Percentiles rank a stretch among this genome's conserved stretches.
phyloP scores from a whole-genome alignment of 202 grass and related monocot species.

The Zoysia matrella region DNA sequence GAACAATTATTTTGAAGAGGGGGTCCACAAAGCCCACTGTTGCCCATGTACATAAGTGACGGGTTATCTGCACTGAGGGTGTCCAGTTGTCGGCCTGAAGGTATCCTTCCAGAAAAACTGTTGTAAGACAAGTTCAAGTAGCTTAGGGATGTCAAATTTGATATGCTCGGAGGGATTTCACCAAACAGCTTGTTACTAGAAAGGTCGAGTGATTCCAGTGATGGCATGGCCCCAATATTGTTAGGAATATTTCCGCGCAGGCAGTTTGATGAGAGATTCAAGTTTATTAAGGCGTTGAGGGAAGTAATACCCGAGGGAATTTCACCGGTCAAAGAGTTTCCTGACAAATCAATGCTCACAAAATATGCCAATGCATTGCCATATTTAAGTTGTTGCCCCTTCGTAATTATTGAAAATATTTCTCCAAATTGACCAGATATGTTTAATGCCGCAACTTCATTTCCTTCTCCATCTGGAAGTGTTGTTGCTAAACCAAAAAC shows the following conservation, averaged over 20 bases:
- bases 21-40: conserved; percentile 20
- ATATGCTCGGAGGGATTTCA: not conserved
- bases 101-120: conserved; percentile 46
- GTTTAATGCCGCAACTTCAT: not conserved
- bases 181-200: conserved; percentile 5
- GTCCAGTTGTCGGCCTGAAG: conserved; percentile 35
- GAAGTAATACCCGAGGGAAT: not conserved
- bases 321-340: not conserved
- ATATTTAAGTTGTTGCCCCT: not conserved
- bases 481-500: not conserved
- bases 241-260: not conserved
- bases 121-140: conserved; percentile 48
- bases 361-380: not conserved
- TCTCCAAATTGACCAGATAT: not conserved
- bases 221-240: not conserved
- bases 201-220: conserved; percentile 10
- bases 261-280: not conserved
- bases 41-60: conserved; percentile 23
- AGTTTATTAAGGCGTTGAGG: not conserved
- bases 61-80: conserved; percentile 11
- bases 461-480: not conserved
- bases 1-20: conserved; percentile 32
- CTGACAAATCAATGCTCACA: conserved; percentile 8
- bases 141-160: conserved; percentile 36
- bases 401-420: not conserved